Base-by-base conservation (phyloP, 2,329 filamentous ascomycete genomes). In the Colletotrichum viniferum region DNA sequence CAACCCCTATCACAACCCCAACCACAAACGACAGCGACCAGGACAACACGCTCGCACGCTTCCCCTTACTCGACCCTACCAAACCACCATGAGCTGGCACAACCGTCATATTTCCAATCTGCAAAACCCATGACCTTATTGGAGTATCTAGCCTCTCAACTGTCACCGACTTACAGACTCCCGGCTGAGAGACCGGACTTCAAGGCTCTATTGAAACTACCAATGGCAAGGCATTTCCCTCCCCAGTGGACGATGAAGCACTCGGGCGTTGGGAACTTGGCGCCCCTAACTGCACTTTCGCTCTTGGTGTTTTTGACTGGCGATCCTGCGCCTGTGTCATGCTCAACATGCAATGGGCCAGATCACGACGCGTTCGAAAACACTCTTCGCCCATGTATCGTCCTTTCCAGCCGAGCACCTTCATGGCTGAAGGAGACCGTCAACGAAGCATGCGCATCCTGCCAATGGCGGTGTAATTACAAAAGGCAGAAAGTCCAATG, bases 391-490 rank as follows among this genome's bases (percentile, higher is more conserved):
- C 70, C 70, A 1, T 85, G 83, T 69, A 74, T 86, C 4, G 77
- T 77, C 3, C 68, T 84, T 16, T 79, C 83, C 0, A 8, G 38
- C 3, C 32, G 36, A 1, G 69, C 84, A 61, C 70, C 80, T 1
- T 10, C 36, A 0, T 61, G 70, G 4, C 77, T 79, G 2, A 78
- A 77, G 24, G 36, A 66, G 9, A 63, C 78, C 2, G 81, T 78
- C 76, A 48, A 60, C 63, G 7, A 63, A 9, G 78, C 79, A 7
- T 85, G 84, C 72, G 81, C 83, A 0, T 79, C 81, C 4, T 84
- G 82, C 56, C 79, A 74, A 38, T 86, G 85, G 73, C 81, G 76
- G 34, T 74, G 77, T 8, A 73, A 80, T 34, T 65, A 79, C 3
- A 78, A 80, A 7, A 78, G 81, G 7, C 77, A 75, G 5, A 73